Evolutionary conservation across 495 filamentous ascomycete genomes (phyloP), one percentile per base, ranked within the genome.

Genomic region (Tetracladium marchalianum): DNA sequence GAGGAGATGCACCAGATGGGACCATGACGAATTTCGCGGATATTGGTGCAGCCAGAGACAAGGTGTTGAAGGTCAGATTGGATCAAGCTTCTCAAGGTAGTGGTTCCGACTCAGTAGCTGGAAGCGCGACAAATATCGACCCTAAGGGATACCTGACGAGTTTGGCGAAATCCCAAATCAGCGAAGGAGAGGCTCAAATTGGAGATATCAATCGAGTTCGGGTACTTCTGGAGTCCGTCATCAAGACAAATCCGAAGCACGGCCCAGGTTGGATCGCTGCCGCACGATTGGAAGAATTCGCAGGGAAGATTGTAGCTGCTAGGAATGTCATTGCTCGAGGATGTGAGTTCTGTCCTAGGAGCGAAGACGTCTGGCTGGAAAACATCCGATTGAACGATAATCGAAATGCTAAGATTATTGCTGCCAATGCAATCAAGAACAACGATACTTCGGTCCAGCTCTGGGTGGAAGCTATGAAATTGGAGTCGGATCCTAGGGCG

Each of bases 11-110:
- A 8, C 66, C 62, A 13, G 87, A 95, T 57, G 90, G 90, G 2
- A 90, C 86, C 2, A 87, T 94, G 75, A 97, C 90, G 12, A 94
- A 98, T 58, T 98, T 98, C 58, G 88, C 89, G n/a, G 82, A 95
- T 58, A 96, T 99, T 51, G 92, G 93, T 58, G 87, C 87, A 31
- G 92, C 92, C 35, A 78, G 90, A 66, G 86, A 95, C 64, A 94
- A 90, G 60, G 90, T 95, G 4, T 75, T 99, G 15, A 78, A 92
- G 55, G 92, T 95, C 10, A 76, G 85, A 43, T 75, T 99, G 8
- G 92, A 97, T 55, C 85, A 93, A 61, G 88, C 88, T 34, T 89
- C 87, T 9, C 70, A 81, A 43, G 83, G 72, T 22, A 79, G 78
- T 10, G 75, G 76, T 11, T 76, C 75, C n/a, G 85, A 88, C 34